A percentile compares a stretch with the other conserved stretches of the same genome.
Conservation (phyloP, 306 rosid genomes). For the Mimosa pudica region DNA sequence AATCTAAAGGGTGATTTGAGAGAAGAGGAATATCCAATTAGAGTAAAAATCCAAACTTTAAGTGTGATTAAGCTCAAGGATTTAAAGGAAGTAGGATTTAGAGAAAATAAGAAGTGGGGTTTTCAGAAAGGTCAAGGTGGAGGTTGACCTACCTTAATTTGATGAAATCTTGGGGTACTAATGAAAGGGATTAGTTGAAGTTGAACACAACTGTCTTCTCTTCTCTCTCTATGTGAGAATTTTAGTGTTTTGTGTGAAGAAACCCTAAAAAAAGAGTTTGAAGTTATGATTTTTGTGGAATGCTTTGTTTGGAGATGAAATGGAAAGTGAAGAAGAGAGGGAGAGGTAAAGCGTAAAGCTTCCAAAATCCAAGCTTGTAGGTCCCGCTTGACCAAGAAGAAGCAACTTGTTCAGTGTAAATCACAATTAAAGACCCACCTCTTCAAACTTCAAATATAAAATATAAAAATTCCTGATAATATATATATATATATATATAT, state of each 20-base stretch:
- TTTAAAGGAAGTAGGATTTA: constrained; percentile 26
- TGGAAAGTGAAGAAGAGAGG: not conserved
- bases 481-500: no score
- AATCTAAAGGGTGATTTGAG: constrained; percentile 28
- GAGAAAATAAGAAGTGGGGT: constrained; percentile 12
- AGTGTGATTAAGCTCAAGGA: constrained; percentile 9
- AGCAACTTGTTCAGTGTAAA: not conserved
- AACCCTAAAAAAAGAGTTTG: constrained; percentile 26
- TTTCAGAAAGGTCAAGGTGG: constrained; percentile 54
- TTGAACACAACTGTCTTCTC: constrained; percentile 8
- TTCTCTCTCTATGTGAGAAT: not conserved
- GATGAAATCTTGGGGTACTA: constrained; percentile 44
- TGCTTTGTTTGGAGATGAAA: not conserved
- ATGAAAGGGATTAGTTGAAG: constrained; percentile 27
- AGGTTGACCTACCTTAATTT: constrained; percentile 62
- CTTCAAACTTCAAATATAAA: not conserved
- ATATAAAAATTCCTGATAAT: no score
- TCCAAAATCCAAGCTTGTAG: constrained; percentile 9
- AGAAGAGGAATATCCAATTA: constrained; percentile 22
- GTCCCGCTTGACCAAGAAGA: not conserved
- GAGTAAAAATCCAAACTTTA: constrained; percentile 25
- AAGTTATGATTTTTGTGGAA: constrained; percentile 4
- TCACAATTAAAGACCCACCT: not conserved
- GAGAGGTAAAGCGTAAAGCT: constrained; percentile 21
- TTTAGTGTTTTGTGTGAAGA: constrained; percentile 23